Conservation (phyloP, 306 rosid species). For the Vigna hirtella region DNA sequence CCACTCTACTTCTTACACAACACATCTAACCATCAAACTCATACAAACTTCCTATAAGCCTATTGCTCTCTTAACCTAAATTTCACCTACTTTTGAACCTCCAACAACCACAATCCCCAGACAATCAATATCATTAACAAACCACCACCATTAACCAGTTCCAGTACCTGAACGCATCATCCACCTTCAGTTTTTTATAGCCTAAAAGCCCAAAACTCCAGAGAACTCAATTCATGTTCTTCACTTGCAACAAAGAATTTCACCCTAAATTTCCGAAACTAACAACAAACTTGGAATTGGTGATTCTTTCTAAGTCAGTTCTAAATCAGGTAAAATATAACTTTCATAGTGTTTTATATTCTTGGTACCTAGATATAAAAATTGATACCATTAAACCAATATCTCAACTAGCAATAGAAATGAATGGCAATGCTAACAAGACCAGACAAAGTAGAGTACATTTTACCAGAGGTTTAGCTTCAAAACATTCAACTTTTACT, state of each 20-base stretch:
- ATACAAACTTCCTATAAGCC: background rate
- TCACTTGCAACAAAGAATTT: background rate
- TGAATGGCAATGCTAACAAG: constrained; percentile 27
- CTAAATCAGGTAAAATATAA: background rate
- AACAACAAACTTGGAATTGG: background rate
- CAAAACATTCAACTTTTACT: constrained; percentile 2
- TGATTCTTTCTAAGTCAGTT: background rate
- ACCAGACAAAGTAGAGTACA: background rate
- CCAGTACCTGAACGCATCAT: background rate
- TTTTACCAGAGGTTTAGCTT: background rate
- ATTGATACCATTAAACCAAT: background rate
- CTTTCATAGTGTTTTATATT: background rate
- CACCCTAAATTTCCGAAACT: background rate
- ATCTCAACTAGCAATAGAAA: background rate
- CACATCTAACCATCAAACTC: background rate
- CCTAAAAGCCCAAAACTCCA: background rate
- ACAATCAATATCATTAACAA: background rate
- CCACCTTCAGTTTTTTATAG: background rate
- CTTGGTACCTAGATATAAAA: background rate
- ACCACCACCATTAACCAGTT: background rate
- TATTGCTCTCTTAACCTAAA: background rate
- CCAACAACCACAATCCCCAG: background rate
- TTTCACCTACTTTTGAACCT: background rate
- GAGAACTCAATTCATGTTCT: background rate
- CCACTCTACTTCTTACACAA: background rate